Conservation (phyloP, 83 land plant species). For the Diphasiastrum complanatum region DNA sequence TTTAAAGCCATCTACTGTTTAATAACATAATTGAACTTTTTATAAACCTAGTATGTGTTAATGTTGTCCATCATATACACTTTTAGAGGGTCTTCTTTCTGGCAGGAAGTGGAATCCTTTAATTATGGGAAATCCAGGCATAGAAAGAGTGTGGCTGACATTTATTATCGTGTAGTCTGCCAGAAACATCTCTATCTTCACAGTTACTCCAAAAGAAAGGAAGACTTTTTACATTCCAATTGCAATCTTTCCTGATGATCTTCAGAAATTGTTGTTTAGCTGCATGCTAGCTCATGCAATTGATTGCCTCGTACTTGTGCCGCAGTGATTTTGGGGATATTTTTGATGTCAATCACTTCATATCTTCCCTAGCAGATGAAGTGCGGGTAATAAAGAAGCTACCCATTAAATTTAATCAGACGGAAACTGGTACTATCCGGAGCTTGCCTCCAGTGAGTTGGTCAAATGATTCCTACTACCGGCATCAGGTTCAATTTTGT, state of each 20-base stretch:
- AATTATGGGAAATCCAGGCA: too few species aligned
- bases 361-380: conserved; percentile 71
- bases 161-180: too few species aligned
- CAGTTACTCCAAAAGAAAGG: too few species aligned
- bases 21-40: neutral
- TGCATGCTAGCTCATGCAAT: neutral
- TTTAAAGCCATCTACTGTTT: conserved; percentile 6
- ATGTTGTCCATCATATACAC: neutral
- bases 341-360: conserved; percentile 76
- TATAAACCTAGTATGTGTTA: neutral
- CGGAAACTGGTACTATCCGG: conserved; percentile 19
- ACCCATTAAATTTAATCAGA: conserved; percentile 46
- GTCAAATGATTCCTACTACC: conserved; percentile 80
- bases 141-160: too few species aligned
- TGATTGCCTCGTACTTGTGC: neutral
- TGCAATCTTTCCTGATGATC: neutral
- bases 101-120: too few species aligned
- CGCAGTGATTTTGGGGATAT: conserved; percentile 86
- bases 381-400: conserved; percentile 59
- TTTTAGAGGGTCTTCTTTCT: neutral
- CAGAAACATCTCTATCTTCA: too few species aligned
- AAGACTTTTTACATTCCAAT: too few species aligned
- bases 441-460: conserved; percentile 87
- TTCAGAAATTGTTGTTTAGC: neutral
- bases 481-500: conserved; percentile 51